These are phyloP conservation scores for Diplodia seriata DNA, from an alignment of 2,329 filamentous ascomycete species.

Conservation along the genomic window DNA sequence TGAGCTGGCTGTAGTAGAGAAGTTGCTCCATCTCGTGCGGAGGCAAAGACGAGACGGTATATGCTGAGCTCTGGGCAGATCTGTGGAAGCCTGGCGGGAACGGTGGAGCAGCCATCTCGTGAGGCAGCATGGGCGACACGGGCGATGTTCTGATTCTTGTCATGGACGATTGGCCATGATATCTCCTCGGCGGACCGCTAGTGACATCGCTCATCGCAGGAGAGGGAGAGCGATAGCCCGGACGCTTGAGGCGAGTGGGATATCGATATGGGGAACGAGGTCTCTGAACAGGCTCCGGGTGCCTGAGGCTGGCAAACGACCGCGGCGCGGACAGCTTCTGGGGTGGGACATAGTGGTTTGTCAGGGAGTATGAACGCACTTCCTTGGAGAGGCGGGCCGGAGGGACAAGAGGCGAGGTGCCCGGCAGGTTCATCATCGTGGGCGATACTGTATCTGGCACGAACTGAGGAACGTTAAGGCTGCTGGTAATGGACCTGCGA, in stretches of 20 bases:
- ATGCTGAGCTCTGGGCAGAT: conserved; percentile 10
- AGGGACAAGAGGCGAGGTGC: conserved; percentile 42
- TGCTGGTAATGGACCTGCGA: conserved; percentile 51
- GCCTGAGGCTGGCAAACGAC: conserved; percentile 55
- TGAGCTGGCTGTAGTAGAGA: conserved; percentile 25
- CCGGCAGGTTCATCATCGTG: conserved; percentile 42
- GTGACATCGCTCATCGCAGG: conserved; percentile 53
- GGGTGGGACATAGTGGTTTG: conserved; percentile 43
- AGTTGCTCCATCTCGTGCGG: conserved; percentile 26
- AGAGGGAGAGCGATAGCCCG: conserved; percentile 52
- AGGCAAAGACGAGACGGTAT: conserved; percentile 10
- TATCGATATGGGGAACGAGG: conserved; percentile 52
- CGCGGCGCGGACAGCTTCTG: conserved; percentile 51
- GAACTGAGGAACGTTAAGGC: conserved; percentile 53
- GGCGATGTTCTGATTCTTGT: conserved; percentile 38
- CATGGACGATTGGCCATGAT: conserved; percentile 36
- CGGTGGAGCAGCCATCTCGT: conserved; percentile 23
- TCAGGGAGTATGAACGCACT: conserved; percentile 54
- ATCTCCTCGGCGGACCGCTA: conserved; percentile 37
- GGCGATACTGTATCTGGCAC: conserved; percentile 48
- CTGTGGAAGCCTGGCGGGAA: conserved; percentile 17
- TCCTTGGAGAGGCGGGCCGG: conserved; percentile 42
- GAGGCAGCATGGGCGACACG: conserved; percentile 11
- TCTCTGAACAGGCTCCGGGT: conserved; percentile 47
- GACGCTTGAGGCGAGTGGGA: conserved; percentile 51